Evolutionary conservation across 2,329 filamentous ascomycete genomes (phyloP).

Genomic region (Acrodontium crateriforme): DNA sequence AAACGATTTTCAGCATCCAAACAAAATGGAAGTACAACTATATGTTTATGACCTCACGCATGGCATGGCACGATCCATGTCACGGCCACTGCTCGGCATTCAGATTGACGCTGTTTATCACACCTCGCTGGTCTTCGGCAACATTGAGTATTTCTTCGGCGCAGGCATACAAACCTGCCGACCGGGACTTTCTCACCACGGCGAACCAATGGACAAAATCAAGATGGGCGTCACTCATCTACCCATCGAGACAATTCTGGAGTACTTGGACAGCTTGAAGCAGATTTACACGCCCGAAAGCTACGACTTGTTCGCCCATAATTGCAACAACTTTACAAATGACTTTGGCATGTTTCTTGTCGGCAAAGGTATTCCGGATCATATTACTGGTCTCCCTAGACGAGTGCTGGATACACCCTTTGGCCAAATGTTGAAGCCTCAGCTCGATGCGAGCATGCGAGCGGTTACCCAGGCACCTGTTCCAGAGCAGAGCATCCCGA

Average conservation of each 20-base stretch:
- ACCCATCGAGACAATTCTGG: slow-evolving; percentile 66
- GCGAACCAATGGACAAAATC: slow-evolving; percentile 63
- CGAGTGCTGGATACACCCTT: slow-evolving; percentile 76
- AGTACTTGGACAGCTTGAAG: slow-evolving; percentile 75
- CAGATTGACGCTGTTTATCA: slow-evolving; percentile 91
- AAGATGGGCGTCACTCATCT: slow-evolving; percentile 64
- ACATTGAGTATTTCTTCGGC: slow-evolving; percentile 85
- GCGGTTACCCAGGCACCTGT: slow-evolving; percentile 47
- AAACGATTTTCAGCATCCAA: no score
- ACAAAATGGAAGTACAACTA: slow-evolving; percentile 39
- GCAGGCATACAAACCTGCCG: slow-evolving; percentile 69
- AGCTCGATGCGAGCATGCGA: slow-evolving; percentile 52
- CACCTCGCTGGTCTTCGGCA: slow-evolving; percentile 72
- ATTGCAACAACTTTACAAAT: slow-evolving; percentile 86
- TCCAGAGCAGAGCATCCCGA: slow-evolving; percentile 20
- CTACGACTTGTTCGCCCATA: slow-evolving; percentile 80
- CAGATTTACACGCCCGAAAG: slow-evolving; percentile 64
- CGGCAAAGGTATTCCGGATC: slow-evolving; percentile 72
- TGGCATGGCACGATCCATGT: slow-evolving; percentile 35
- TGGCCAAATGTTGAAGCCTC: slow-evolving; percentile 73
- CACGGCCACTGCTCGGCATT: slow-evolving; percentile 44
- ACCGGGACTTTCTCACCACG: slow-evolving; percentile 77
- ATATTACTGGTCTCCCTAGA: slow-evolving; percentile 74
- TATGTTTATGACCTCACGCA: slow-evolving; percentile 40
- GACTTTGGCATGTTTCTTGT: slow-evolving; percentile 82